Evolutionary conservation across 2,329 filamentous ascomycete species (phyloP).

Genomic region (Biscogniauxia sp.): DNA sequence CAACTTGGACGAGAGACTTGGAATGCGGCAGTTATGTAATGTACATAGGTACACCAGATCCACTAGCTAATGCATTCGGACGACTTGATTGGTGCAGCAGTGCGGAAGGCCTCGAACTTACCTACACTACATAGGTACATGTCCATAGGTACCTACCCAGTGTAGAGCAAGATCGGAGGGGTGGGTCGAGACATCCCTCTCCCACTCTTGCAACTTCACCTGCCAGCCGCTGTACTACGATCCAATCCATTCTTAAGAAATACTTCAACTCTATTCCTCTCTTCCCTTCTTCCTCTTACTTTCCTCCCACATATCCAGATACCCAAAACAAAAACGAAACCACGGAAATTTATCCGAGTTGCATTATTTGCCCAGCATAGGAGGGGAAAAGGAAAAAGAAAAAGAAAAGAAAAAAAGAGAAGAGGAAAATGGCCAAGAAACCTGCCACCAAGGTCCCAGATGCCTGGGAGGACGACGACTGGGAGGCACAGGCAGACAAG

Average conservation of each 20-base stretch:
- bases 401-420: slow-evolving; percentile 6
- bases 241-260: neutral
- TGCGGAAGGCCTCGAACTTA: neutral
- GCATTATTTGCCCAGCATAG: neutral
- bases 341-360: neutral
- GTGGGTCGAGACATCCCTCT: neutral
- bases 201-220: neutral
- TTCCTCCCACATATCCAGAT: neutral
- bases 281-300: neutral
- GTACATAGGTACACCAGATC: no score
- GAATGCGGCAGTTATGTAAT: no score
- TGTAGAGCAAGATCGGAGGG: neutral
- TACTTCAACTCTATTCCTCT: neutral
- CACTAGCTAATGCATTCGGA: neutral
- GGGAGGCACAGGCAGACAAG: slow-evolving; percentile 74
- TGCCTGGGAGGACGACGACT: slow-evolving; percentile 87
- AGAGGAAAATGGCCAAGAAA: slow-evolving; percentile 42
- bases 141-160: no score
- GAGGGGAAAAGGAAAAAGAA: slow-evolving; percentile 5
- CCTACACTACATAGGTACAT: no score
- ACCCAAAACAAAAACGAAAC: neutral
- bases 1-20: no score
- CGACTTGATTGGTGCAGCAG: neutral
- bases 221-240: neutral
- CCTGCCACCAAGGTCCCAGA: slow-evolving; percentile 53